These are phyloP conservation scores for Brassica nigra DNA, from an alignment of 345 rosid genomes.

Conservation along the genomic window DNA sequence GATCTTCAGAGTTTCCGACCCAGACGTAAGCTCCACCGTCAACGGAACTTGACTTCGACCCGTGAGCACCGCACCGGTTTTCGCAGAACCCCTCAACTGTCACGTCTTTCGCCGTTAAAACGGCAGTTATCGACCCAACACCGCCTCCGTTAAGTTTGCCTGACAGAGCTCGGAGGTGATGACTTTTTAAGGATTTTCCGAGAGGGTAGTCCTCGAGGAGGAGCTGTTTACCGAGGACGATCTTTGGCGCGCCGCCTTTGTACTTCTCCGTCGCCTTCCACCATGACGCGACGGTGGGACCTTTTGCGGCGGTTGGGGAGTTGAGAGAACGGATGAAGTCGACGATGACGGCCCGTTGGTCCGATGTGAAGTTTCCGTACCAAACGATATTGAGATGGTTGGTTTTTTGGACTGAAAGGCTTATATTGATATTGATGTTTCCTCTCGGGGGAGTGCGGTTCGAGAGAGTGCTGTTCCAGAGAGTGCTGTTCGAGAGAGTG, in stretches of 20 bases:
- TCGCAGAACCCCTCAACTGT: slow-evolving; percentile 77
- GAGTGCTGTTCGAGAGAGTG: too few species aligned
- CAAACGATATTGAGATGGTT: slow-evolving; percentile 68
- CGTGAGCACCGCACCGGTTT: slow-evolving; percentile 83
- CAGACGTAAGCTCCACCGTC: slow-evolving; percentile 59
- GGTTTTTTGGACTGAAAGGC: slow-evolving; percentile 53
- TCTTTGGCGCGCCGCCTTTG: slow-evolving; percentile 50
- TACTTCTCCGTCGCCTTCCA: slow-evolving; percentile 84
- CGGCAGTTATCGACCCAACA: slow-evolving; percentile 54
- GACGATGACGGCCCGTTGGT: slow-evolving; percentile 70
- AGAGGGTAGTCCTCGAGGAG: slow-evolving; percentile 61
- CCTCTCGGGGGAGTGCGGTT: slow-evolving; percentile 65
- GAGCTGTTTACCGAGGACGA: slow-evolving; percentile 61
- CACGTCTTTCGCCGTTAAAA: slow-evolving; percentile 78
- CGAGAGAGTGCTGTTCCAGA: background rate
- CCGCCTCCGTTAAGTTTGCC: slow-evolving; percentile 42
- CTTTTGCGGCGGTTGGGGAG: slow-evolving; percentile 17
- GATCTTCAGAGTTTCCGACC: slow-evolving; percentile 87
- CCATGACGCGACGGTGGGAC: slow-evolving; percentile 70
- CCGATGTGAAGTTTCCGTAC: slow-evolving; percentile 77
- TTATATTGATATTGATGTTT: slow-evolving; percentile 61
- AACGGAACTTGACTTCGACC: slow-evolving; percentile 30
- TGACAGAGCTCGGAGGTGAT: slow-evolving; percentile 62
- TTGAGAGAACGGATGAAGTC: slow-evolving; percentile 72
- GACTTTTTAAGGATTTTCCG: slow-evolving; percentile 56